Evolutionary conservation across 2,329 filamentous ascomycete genomes (phyloP).

Genomic region (Karstenula rhodostoma): DNA sequence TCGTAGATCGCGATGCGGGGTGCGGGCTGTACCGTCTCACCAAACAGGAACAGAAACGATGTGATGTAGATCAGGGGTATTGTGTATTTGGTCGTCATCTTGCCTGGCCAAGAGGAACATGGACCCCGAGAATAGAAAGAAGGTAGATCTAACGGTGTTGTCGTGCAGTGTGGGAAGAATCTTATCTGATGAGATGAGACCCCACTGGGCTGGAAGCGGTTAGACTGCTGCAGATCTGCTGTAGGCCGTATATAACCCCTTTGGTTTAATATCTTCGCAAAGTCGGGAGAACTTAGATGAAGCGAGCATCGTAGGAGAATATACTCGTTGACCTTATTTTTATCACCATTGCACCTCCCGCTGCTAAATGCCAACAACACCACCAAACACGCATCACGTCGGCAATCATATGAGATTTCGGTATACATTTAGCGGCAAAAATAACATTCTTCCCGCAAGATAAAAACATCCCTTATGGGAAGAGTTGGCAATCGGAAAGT

Average conservation of each 20-base stretch:
- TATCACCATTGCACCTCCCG: too few relatives aligned
- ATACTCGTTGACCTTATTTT: too few relatives aligned
- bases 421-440: neutral
- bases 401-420: neutral
- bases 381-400: neutral
- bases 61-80: constrained; percentile 27
- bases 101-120: neutral
- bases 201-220: neutral
- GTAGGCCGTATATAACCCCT: neutral
- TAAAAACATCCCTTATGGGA: too few relatives aligned
- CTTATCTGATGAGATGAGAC: constrained; percentile 9
- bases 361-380: too few relatives aligned
- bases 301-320: too few relatives aligned
- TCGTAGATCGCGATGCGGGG: constrained; percentile 31
- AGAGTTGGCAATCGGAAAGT: neutral
- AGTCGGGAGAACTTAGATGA: neutral
- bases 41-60: constrained; percentile 30
- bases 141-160: neutral
- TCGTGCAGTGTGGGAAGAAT: constrained; percentile 1
- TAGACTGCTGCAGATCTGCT: constrained; percentile 3
- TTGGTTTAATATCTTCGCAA: neutral
- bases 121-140: neutral
- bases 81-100: constrained; percentile 1
- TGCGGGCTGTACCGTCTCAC: constrained; percentile 29
- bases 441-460: too few relatives aligned